Evolutionary conservation across 331 rosid species (phyloP).

Genomic region (Malus hybrid): DNA sequence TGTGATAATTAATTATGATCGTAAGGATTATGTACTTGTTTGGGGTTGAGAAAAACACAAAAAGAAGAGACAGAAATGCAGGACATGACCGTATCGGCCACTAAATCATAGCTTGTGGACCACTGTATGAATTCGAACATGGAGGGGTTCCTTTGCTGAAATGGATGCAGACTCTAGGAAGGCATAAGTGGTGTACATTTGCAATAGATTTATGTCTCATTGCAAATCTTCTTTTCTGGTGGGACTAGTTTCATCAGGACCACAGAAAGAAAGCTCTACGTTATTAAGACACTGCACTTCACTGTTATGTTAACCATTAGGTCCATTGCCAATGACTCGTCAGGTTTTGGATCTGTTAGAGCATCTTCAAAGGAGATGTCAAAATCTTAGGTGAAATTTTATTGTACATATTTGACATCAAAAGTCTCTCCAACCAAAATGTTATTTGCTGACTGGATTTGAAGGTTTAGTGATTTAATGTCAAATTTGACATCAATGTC

Average conservation of each 20-base stretch:
- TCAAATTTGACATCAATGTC: too few species aligned
- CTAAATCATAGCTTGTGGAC: constrained; percentile 21
- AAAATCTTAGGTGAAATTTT: too few species aligned
- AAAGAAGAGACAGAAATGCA: constrained; percentile 13
- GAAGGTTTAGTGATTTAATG: too few species aligned
- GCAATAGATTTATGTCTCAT: constrained; percentile 30
- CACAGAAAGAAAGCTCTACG: constrained; percentile 38
- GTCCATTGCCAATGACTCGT: background rate
- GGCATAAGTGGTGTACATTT: constrained; percentile 29
- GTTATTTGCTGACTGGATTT: too few species aligned
- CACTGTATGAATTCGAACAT: constrained; percentile 29
- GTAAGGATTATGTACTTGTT: background rate
- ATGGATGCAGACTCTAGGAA: constrained; percentile 9
- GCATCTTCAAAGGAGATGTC: too few species aligned
- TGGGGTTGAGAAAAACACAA: constrained; percentile 11
- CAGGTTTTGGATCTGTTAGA: background rate
- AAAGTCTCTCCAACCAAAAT: too few species aligned
- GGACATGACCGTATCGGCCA: constrained; percentile 29
- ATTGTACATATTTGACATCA: too few species aligned
- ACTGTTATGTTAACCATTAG: background rate
- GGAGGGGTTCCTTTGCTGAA: constrained; percentile 17
- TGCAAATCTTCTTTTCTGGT: constrained; percentile 16
- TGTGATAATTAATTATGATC: background rate
- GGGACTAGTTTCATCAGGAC: constrained; percentile 40
- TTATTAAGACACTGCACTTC: constrained; percentile 10